Base-by-base conservation (phyloP, 1,284 basidiomycete genomes). In the Trametes sp. region DNA sequence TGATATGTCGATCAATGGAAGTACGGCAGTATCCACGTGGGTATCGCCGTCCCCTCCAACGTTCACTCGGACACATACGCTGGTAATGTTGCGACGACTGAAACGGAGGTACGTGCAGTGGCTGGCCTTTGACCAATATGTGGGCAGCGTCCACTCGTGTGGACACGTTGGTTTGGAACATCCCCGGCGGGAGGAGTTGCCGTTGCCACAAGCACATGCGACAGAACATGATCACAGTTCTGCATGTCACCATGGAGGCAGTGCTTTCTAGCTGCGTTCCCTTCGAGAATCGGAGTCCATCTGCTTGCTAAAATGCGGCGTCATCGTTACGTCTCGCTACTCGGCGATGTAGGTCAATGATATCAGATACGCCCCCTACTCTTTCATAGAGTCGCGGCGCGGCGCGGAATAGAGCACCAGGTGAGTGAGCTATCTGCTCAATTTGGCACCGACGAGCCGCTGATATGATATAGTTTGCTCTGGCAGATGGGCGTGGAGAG, bases 401-500 rank as follows among this genome's bases (percentile, higher is more conserved):
- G 42, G 42, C 10, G 21, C 23, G 42, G 11, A 23, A 23, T 23
- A 46, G 5, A 13, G 35, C n/a, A 16, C 26, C 24, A 16, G 35
- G 21, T 35, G 33, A 48, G 45, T 14, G 23, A 14, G 21, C 11
- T 16, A 13, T 26, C 45, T n/a, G 5, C 24, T 28, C 23, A 23
- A 26, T 46, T 13, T 46, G 45, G 45, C 13, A 13, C 42, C 10
- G 21, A 11, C 5, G 23, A 16, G 23, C 24, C 24, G 10, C 19
- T 35, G 38, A 41, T 38, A 46, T 50, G 55, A 57, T 57, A 31
- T 16, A 21, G 46, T 57, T 50, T 36, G 26, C 41, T 41, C 11
- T 57, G 55, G 48, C 55, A 57, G 55, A 57, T 57, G 55, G 14
- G n/a, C 24, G 51, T 16, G 16, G 14, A 21, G 35, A 26, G 23